A percentile compares a stretch with the other conserved stretches of the same genome.
These are phyloP conservation scores for Didymella sp. DNA, from an alignment of 2,329 filamentous ascomycete genomes.

Conservation along the genomic window DNA sequence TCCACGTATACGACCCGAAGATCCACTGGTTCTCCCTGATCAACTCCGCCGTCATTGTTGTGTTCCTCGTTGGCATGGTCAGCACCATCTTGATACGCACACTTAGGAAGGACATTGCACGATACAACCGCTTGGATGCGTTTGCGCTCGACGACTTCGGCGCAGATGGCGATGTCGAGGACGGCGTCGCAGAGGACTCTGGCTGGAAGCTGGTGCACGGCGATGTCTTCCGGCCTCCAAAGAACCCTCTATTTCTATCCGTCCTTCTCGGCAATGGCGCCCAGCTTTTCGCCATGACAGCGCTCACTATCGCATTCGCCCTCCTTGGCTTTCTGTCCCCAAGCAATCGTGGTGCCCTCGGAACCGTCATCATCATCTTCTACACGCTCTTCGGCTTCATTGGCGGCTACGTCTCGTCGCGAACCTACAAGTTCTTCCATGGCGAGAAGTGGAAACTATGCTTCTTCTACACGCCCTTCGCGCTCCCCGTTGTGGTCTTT, in stretches of 20 bases:
- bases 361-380: conserved; percentile 89
- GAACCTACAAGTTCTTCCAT: conserved; percentile 92
- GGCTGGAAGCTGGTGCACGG: conserved; percentile 99
- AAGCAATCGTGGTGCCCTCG: conserved; percentile 91
- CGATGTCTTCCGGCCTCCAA: conserved; percentile 91
- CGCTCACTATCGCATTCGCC: conserved; percentile 89
- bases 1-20: conserved; percentile 95
- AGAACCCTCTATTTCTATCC: conserved; percentile 81
- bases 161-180: conserved; percentile 76
- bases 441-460: conserved; percentile 95
- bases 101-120: conserved; percentile 90
- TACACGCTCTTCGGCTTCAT: conserved; percentile 94
- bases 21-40: conserved; percentile 99
- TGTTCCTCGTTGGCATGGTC: conserved; percentile 90
- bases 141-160: conserved; percentile 89
- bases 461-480: conserved; percentile 83
- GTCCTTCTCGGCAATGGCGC: conserved; percentile 91
- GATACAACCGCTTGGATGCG: conserved; percentile 93
- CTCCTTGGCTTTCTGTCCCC: conserved; percentile 94
- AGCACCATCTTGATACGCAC: conserved; percentile 89
- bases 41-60: conserved; percentile 92
- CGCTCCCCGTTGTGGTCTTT: conserved; percentile 89
- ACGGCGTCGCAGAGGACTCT: conserved; percentile 95
- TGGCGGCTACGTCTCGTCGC: conserved; percentile 86
- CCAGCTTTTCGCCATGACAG: conserved; percentile 97